A percentile compares a stretch with the other conserved stretches of the same genome.
Conservation (phyloP, 2,329 filamentous ascomycete genomes). For the Aspergillus sp. region DNA sequence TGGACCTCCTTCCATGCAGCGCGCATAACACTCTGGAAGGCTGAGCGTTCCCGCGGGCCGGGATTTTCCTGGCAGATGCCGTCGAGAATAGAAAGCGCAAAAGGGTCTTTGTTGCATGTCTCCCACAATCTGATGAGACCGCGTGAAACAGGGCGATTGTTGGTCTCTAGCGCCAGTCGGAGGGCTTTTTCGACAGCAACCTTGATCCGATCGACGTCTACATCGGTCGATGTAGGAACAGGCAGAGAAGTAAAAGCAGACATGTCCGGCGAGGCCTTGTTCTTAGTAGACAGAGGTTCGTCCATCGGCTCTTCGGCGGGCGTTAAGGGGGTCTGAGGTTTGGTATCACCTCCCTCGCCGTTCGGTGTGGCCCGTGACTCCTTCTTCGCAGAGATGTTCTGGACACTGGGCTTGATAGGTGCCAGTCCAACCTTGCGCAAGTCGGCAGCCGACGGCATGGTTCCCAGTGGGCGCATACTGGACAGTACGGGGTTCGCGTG, state of each 20-base stretch:
- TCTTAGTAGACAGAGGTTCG: conserved; percentile 13
- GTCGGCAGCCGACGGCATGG: conserved; percentile 64
- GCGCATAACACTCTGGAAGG: conserved; percentile 35
- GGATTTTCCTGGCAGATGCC: conserved; percentile 31
- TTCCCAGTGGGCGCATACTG: conserved; percentile 80
- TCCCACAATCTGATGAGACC: conserved; percentile 33
- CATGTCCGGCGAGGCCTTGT: conserved; percentile 18
- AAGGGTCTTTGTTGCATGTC: conserved; percentile 32
- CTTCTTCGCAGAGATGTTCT: conserved; percentile 45
- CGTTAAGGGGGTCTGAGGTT: conserved; percentile 18
- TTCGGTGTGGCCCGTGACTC: conserved; percentile 30
- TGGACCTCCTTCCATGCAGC: conserved; percentile 25
- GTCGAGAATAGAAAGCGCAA: conserved; percentile 33
- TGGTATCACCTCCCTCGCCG: conserved; percentile 15
- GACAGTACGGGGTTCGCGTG: conserved; percentile 74
- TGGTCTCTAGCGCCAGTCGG: conserved; percentile 28
- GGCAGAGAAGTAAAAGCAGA: conserved; percentile 23
- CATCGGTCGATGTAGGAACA: conserved; percentile 25
- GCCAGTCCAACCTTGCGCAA: conserved; percentile 55
- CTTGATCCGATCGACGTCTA: conserved; percentile 32
- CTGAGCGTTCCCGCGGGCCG: conserved; percentile 26
- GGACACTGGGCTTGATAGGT: conserved; percentile 43
- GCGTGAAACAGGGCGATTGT: conserved; percentile 31
- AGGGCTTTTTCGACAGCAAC: conserved; percentile 31
- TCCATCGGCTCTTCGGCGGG: conserved; percentile 17